phyloP scores from a whole-genome alignment of 495 filamentous ascomycete genomes.

The Tuber brumale region DNA sequence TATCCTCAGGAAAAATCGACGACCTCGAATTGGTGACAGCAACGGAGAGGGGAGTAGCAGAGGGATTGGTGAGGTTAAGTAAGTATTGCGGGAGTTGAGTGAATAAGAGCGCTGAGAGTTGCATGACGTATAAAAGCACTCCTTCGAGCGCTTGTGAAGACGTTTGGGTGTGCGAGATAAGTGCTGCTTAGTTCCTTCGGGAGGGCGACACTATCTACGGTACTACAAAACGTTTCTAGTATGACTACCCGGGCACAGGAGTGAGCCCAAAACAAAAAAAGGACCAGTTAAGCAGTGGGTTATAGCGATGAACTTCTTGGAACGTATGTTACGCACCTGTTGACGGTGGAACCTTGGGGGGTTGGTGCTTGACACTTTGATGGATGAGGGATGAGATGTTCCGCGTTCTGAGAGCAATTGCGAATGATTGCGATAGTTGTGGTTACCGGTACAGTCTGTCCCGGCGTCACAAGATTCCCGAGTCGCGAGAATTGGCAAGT shows the following conservation, averaged over 20 bases:
- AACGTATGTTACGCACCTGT: background rate
- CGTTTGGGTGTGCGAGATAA: background rate
- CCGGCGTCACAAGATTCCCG: too few relatives aligned
- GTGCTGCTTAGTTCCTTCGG: background rate
- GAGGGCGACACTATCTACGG: background rate
- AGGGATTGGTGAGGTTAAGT: conserved; percentile 31
- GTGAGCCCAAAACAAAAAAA: background rate
- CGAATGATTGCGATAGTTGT: background rate
- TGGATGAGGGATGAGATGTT: background rate
- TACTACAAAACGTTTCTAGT: background rate
- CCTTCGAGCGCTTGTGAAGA: background rate
- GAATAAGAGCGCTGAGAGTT: conserved; percentile 31
- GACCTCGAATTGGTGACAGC: background rate
- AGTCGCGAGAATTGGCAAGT: too few relatives aligned
- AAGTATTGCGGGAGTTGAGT: conserved; percentile 35
- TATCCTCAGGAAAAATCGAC: background rate
- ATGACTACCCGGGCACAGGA: background rate
- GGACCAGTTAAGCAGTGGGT: background rate
- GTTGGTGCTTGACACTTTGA: background rate
- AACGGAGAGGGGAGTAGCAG: conserved; percentile 2
- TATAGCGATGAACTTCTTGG: background rate
- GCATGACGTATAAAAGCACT: conserved; percentile 13
- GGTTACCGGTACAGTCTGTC: background rate
- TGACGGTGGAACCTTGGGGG: background rate
- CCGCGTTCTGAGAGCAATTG: background rate